phyloP scores from a whole-genome alignment of 2,329 filamentous ascomycete species.

The Cercospora nicotianae region DNA sequence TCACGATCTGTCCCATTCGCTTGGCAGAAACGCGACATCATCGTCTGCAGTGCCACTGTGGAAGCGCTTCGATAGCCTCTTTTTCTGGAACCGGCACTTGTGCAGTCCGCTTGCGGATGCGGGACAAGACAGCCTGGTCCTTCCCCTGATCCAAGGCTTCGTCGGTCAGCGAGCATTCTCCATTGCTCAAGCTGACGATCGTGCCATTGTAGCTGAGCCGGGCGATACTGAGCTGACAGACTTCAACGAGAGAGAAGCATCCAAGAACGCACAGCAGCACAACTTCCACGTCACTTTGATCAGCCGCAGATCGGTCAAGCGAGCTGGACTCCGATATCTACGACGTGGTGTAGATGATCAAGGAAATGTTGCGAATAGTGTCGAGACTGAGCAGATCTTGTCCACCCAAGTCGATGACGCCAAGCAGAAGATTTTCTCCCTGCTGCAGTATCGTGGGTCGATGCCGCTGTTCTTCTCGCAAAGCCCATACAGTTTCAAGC shows the following conservation, averaged over 20 bases:
- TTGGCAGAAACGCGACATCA: constrained; percentile 45
- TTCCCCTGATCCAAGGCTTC: constrained; percentile 92
- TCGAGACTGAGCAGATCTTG: constrained; percentile 94
- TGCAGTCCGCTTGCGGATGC: constrained; percentile 70
- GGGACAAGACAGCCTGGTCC: constrained; percentile 67
- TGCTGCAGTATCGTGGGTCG: constrained; percentile 83
- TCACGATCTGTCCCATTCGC: constrained; percentile 77
- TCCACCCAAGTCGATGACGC: constrained; percentile 67
- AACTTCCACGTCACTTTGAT: constrained; percentile 82
- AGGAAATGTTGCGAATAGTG: constrained; percentile 82
- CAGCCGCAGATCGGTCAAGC: constrained; percentile 81
- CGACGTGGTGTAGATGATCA: constrained; percentile 88
- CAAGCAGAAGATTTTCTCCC: constrained; percentile 69
- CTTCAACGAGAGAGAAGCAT: constrained; percentile 7
- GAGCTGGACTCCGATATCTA: constrained; percentile 85
- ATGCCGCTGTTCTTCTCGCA: constrained; percentile 96
- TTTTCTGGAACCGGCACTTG: constrained; percentile 88
- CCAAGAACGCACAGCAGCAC: constrained; percentile 26
- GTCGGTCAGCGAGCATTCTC: constrained; percentile 82
- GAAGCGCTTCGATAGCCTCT: constrained; percentile 66
- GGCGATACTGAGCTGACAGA: constrained; percentile 18
- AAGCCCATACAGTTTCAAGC: constrained; percentile 89
- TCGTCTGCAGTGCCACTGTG: constrained; percentile 62
- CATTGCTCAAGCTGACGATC: constrained; percentile 32
- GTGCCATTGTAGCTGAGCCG: constrained; percentile 32